phyloP scores from a whole-genome alignment of 495 filamentous ascomycete species.

The Bacidia gigantensis region DNA sequence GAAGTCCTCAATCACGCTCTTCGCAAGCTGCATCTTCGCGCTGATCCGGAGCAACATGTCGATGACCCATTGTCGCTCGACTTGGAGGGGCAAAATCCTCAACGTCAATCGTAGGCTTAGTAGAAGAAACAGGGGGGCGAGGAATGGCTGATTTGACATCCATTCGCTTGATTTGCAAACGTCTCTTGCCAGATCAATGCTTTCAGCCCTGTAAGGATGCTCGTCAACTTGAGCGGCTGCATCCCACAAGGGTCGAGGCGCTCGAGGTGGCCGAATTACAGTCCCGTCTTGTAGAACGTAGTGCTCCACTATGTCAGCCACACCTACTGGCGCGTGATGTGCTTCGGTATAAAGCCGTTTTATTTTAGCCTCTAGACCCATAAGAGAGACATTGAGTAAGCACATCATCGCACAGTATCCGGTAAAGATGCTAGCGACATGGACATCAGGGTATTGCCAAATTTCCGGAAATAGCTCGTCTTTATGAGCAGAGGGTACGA shows the following conservation, averaged over 20 bases:
- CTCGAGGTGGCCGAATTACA: neutral
- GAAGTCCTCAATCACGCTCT: neutral
- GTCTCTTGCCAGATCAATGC: neutral
- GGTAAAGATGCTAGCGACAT: conserved; percentile 1
- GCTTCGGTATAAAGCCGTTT: neutral
- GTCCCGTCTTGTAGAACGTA: neutral
- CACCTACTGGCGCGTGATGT: neutral
- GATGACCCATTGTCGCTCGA: conserved; percentile 10
- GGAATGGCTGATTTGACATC: conserved; percentile 2
- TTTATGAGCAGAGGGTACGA: neutral
- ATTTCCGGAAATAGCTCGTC: conserved; percentile 5
- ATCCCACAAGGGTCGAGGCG: neutral
- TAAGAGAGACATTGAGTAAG: conserved; percentile 6
- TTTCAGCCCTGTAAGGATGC: conserved; percentile 8
- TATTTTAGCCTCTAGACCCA: conserved; percentile 10
- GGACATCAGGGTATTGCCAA: conserved; percentile 1
- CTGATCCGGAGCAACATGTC: conserved; percentile 1
- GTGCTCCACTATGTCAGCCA: neutral
- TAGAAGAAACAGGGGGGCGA: conserved; percentile 9
- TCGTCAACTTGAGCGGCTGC: neutral
- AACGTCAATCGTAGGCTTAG: neutral
- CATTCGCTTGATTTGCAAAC: conserved; percentile 6
- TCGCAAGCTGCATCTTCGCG: conserved; percentile 3
- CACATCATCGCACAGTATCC: conserved; percentile 2
- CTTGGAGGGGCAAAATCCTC: neutral